A percentile compares a stretch with the other conserved stretches of the same genome.
Conservation (phyloP, 768 basidiomycete species). For the Podaxis sp. region DNA sequence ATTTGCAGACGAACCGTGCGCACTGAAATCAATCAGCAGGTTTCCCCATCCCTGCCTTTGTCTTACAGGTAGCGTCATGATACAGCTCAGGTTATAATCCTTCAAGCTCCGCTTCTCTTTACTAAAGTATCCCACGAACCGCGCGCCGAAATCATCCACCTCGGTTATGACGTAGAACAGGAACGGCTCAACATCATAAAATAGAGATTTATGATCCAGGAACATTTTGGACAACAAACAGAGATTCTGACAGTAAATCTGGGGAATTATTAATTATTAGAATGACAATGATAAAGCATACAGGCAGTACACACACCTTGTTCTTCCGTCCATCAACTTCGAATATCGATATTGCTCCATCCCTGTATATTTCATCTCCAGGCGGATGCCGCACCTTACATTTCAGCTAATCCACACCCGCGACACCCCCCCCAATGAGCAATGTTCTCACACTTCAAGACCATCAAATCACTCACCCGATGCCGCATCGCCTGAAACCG, state of each 20-base stretch:
- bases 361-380: slow-evolving; percentile 97
- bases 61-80: slow-evolving; percentile 96
- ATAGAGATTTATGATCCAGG: slow-evolving; percentile 96
- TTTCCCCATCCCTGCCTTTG: slow-evolving; percentile 98
- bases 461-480: slow-evolving; percentile 51
- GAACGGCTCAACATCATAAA: slow-evolving; percentile 99
- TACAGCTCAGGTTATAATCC: slow-evolving; percentile 97
- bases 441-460: too few species aligned
- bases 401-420: slow-evolving; percentile 61
- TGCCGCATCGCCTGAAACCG: slow-evolving; percentile 84
- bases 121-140: slow-evolving; percentile 97
- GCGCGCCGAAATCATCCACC: slow-evolving; percentile 82
- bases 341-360: slow-evolving; percentile 85
- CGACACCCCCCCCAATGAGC: neutral
- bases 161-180: slow-evolving; percentile 98
- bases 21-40: slow-evolving; percentile 97
- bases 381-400: slow-evolving; percentile 95
- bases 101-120: slow-evolving; percentile 97
- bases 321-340: slow-evolving; percentile 98
- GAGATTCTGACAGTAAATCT: slow-evolving; percentile 99
- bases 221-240: slow-evolving; percentile 99
- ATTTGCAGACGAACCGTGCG: slow-evolving; percentile 29
- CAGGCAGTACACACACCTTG: slow-evolving; percentile 53
- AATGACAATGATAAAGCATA: neutral
- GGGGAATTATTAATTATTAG: neutral